A percentile compares a stretch with the other conserved stretches of the same genome.
phyloP scores from a whole-genome alignment of 495 filamentous ascomycete genomes.

The Hapsidospora chrysogenum region DNA sequence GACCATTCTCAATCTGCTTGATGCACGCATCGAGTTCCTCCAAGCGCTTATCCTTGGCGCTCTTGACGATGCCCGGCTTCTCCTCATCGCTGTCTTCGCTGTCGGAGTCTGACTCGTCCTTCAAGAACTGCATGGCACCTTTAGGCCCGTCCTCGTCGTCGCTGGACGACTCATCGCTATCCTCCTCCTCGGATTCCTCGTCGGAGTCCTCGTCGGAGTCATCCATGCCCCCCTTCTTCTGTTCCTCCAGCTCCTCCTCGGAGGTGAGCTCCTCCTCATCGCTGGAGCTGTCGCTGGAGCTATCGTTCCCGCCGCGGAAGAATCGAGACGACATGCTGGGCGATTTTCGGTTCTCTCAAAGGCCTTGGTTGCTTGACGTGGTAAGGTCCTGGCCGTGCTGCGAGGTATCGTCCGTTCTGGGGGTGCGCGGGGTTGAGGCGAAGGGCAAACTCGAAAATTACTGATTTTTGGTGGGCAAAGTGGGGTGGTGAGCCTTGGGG shows the following conservation, averaged over 20 bases:
- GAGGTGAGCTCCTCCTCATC: conserved; percentile 88
- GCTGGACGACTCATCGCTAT: conserved; percentile 43
- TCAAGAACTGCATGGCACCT: conserved; percentile 69
- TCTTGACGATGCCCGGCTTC: conserved; percentile 71
- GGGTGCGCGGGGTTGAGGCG: conserved; percentile 2
- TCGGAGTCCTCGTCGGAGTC: conserved; percentile 25
- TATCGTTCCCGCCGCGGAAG: conserved; percentile 85
- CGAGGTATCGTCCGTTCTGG: neutral
- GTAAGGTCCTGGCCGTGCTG: too few relatives aligned
- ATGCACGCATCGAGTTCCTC: conserved; percentile 87
- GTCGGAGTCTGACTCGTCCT: conserved; percentile 47
- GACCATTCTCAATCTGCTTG: conserved; percentile 79
- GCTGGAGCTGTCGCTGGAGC: conserved; percentile 64
- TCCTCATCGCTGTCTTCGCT: conserved; percentile 77
- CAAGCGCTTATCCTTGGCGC: conserved; percentile 89
- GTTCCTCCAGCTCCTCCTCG: conserved; percentile 49
- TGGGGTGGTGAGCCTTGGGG: conserved; percentile 2
- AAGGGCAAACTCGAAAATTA: conserved; percentile 1
- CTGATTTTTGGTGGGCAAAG: conserved; percentile 3
- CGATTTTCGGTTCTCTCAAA: too few relatives aligned
- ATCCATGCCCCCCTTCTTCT: conserved; percentile 31
- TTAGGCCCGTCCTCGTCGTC: conserved; percentile 45
- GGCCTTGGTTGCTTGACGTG: too few relatives aligned
- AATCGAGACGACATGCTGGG: conserved; percentile 74
- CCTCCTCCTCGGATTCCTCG: conserved; percentile 33